Evolutionary conservation across 768 basidiomycete genomes (phyloP), one percentile per base, ranked within the genome.

Genomic region (Rossbeevera mucosa): DNA sequence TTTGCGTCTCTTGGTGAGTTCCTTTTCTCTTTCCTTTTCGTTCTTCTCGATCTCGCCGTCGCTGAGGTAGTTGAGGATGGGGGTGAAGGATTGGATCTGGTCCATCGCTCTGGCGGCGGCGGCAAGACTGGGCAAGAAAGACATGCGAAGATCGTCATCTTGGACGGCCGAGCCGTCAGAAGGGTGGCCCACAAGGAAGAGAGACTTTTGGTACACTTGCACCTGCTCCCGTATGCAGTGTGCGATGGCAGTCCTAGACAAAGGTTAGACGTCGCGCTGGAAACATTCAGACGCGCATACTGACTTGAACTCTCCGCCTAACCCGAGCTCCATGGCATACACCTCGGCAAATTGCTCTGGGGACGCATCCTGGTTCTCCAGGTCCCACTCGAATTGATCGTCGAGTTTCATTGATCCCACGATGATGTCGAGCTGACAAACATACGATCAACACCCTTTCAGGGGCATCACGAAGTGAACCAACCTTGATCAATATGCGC

Each of bases 321-420:
- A 72, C 5, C 96, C 96, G 21, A 99, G 72, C 58, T 99, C 96
- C 20, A 81, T 80, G 2, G 83, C 75, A 65, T 96, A 95, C 0
- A 86, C 78, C 56, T 88, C 86, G 7, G 96, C 92, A 68, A 98
- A 98, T 22, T 87, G 84, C 70, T 99, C 96, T 0, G 95, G 94
- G 0, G 86, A 87, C 3, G 90, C 86, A 43, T 79, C 76, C 20
- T 75, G 71, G 51, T 88, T 92, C 59, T 86, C 86, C 31, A 97
- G 70, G 67, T 99, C 95, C 96, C 96, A 99, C 66, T 98, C 96
- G 63, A 98, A 95, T 63, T 94, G 89, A 70, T 99, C 96, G 51
- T 92, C 89, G 21, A 99, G 79, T 68, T 94, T 94, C 74, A 94
- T 82, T 7, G 86, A 83, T 21, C 92, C 95, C 50, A 94, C 86